These are phyloP conservation scores for Penicillium digitatum DNA, from an alignment of 2,329 filamentous ascomycete genomes.

Conservation along the genomic window DNA sequence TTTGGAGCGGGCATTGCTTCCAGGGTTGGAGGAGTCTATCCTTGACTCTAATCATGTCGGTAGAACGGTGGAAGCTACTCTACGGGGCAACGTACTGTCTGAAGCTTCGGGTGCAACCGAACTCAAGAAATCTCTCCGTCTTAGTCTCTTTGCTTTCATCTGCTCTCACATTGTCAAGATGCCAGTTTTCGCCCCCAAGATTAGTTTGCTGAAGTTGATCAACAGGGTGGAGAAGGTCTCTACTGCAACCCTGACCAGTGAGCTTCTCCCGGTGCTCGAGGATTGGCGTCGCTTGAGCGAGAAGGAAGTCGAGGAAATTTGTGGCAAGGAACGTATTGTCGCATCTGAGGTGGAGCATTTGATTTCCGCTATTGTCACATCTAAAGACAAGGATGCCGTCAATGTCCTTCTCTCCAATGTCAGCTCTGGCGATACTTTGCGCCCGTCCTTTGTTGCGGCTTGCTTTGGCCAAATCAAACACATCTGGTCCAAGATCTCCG, in stretches of 20 bases:
- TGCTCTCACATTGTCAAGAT: conserved; percentile 67
- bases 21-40: conserved; percentile 77
- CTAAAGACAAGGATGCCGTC: conserved; percentile 57
- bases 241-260: conserved; percentile 66
- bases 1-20: conserved; percentile 64
- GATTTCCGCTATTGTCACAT: conserved; percentile 51
- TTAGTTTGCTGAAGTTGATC: conserved; percentile 66
- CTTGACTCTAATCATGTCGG: conserved; percentile 71
- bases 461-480: conserved; percentile 66
- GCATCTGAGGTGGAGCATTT: conserved; percentile 50
- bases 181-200: conserved; percentile 65
- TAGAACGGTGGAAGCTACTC: conserved; percentile 56
- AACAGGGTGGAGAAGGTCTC: conserved; percentile 69
- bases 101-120: conserved; percentile 47
- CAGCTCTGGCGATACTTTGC: conserved; percentile 41
- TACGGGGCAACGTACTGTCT: conserved; percentile 50
- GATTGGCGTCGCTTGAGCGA: conserved; percentile 61
- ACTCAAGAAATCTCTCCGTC: conserved; percentile 60
- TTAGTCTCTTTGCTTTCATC: conserved; percentile 66
- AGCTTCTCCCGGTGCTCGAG: conserved; percentile 70
- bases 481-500: conserved; percentile 59
- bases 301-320: conserved; percentile 51
- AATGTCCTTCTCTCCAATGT: conserved; percentile 52
- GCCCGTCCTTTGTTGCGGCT: conserved; percentile 57
- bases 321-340: conserved; percentile 48